Percentiles rank a stretch among this genome's conserved stretches.
phyloP scores from a whole-genome alignment of 2,329 filamentous ascomycete species.

The Pseudogymnoascus sp. region DNA sequence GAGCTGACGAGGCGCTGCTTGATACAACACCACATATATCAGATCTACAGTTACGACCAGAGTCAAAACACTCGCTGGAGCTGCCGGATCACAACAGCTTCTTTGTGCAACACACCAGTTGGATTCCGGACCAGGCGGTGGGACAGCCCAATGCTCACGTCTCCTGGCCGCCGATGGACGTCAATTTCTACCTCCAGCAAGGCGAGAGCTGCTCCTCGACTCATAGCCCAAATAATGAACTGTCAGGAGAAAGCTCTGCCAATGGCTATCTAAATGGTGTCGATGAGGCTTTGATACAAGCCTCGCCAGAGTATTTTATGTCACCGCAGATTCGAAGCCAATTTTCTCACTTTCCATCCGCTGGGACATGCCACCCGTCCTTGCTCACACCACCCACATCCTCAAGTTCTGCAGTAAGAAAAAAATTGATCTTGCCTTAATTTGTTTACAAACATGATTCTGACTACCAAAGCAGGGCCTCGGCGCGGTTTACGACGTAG shows the following conservation, averaged over 20 bases:
- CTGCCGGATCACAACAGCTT: not conserved
- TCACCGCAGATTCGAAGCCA: not conserved
- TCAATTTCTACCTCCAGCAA: not conserved
- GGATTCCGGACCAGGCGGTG: not conserved
- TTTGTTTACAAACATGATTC: not conserved
- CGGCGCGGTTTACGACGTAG: not conserved
- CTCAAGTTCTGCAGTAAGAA: not conserved
- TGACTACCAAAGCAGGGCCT: not conserved
- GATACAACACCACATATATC: not conserved
- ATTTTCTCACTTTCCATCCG: not conserved
- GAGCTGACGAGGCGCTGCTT: not conserved
- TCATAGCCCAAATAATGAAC: not conserved
- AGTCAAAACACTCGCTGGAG: not conserved
- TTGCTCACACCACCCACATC: not conserved
- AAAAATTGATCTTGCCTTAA: not conserved
- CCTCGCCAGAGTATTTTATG: not conserved
- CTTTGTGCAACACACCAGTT: not conserved
- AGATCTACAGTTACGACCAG: not conserved
- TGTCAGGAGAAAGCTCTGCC: not conserved
- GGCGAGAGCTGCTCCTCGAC: not conserved
- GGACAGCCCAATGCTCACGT: not conserved
- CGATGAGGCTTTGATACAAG: not conserved
- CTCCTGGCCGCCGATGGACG: not conserved
- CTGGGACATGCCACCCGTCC: not conserved
- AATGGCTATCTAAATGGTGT: not conserved